phyloP scores from a whole-genome alignment of 768 basidiomycete species.

The Suillus brevipes region DNA sequence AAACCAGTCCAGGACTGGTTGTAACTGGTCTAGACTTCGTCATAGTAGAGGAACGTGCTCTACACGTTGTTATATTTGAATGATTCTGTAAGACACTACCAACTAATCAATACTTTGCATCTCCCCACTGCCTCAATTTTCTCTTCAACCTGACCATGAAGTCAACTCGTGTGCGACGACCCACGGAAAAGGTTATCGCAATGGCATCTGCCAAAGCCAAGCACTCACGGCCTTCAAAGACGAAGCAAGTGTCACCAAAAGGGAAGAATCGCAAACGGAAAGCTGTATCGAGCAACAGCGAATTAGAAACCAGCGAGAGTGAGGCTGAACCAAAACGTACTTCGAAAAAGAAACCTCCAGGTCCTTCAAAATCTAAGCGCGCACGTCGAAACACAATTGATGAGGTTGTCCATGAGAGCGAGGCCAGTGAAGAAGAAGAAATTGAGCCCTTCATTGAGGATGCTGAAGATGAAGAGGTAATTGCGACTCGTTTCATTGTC shows the following conservation, averaged over 20 bases:
- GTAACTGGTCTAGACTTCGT: neutral
- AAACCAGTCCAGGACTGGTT: constrained; percentile 1
- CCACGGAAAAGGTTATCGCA: neutral
- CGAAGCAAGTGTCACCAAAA: neutral
- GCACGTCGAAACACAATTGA: neutral
- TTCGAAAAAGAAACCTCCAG: neutral
- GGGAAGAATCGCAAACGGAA: neutral
- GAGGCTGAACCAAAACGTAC: neutral
- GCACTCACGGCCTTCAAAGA: too few species aligned
- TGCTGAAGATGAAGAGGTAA: neutral
- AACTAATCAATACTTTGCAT: neutral
- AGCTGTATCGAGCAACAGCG: neutral
- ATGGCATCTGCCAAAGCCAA: too few species aligned
- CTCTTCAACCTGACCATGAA: neutral
- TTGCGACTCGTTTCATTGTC: too few species aligned
- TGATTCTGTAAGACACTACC: neutral
- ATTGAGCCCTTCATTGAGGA: neutral
- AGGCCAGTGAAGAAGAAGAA: neutral
- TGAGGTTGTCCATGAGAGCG: neutral
- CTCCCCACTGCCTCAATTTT: neutral
- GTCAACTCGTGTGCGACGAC: neutral
- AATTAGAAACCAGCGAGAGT: neutral
- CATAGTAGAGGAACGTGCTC: neutral
- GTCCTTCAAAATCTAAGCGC: neutral
- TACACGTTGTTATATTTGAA: neutral